Evolutionary conservation across 768 basidiomycete species (phyloP).

Genomic region (Dioszegia crocea): DNA sequence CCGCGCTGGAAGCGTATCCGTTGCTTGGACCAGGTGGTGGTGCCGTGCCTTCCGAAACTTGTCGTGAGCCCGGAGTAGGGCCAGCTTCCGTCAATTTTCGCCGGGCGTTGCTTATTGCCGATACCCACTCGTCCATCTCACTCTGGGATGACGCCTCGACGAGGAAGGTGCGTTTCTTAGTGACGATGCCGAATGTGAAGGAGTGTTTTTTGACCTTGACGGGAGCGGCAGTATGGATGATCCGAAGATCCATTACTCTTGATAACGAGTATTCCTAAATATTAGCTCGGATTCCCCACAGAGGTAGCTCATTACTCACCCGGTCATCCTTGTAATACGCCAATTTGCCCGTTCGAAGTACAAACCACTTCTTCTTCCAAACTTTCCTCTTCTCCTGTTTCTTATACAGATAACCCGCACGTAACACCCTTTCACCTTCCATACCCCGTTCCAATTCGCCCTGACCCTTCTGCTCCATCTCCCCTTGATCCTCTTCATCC

Average conservation of each 20-base stretch:
- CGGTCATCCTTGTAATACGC: slow-evolving; percentile 95
- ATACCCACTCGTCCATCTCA: slow-evolving; percentile 81
- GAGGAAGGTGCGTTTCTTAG: slow-evolving; percentile 83
- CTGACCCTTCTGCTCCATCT: slow-evolving; percentile 20
- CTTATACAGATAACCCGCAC: slow-evolving; percentile 93
- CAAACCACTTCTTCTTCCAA: slow-evolving; percentile 99
- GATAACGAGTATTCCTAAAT: slow-evolving; percentile 78
- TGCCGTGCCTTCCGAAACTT: too few relatives aligned
- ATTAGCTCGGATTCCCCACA: background rate
- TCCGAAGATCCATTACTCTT: slow-evolving; percentile 75
- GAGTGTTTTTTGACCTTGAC: slow-evolving; percentile 83
- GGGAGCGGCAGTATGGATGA: slow-evolving; percentile 83
- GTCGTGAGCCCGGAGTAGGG: too few relatives aligned
- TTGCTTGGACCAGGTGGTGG: background rate
- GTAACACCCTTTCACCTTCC: slow-evolving; percentile 60
- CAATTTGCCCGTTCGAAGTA: slow-evolving; percentile 81
- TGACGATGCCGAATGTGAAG: slow-evolving; percentile 87
- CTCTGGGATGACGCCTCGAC: slow-evolving; percentile 67
- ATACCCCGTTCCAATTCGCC: slow-evolving; percentile 44
- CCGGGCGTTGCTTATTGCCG: slow-evolving; percentile 71
- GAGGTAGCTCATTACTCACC: slow-evolving; percentile 27
- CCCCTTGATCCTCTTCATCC: slow-evolving; percentile 33
- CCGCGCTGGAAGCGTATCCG: background rate
- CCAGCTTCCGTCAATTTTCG: slow-evolving; percentile 57
- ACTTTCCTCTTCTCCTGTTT: slow-evolving; percentile 97